phyloP scores from a whole-genome alignment of 2,329 filamentous ascomycete genomes.

The Phialophora tarda region DNA sequence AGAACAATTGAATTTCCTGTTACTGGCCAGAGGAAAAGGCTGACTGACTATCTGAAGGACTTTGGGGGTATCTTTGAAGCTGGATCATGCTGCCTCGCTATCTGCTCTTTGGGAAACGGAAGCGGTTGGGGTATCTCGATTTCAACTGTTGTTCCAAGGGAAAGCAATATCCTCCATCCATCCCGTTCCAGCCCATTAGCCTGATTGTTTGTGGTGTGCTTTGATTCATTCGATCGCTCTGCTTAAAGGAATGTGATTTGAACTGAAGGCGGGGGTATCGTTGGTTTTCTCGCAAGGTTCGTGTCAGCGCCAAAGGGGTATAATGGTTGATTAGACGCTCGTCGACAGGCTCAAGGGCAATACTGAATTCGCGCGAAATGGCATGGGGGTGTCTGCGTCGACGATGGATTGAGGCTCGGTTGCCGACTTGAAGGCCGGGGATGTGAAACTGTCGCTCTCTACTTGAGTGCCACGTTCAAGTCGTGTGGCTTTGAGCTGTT shows the following conservation, averaged over 20 bases:
- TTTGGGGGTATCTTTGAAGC: slow-evolving; percentile 33
- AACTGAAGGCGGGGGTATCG: slow-evolving; percentile 25
- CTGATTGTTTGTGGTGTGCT: slow-evolving; percentile 15
- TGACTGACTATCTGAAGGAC: slow-evolving; percentile 29
- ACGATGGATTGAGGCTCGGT: not conserved
- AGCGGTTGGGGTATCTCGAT: slow-evolving; percentile 31
- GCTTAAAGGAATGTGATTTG: slow-evolving; percentile 4
- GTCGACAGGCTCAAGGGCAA: slow-evolving; percentile 15
- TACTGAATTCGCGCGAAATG: not conserved
- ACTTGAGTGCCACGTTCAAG: not conserved
- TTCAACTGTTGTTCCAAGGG: slow-evolving; percentile 11
- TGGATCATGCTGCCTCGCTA: slow-evolving; percentile 24
- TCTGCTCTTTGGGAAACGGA: slow-evolving; percentile 14
- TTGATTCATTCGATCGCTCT: not conserved
- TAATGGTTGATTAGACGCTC: slow-evolving; percentile 34
- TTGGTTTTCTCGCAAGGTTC: slow-evolving; percentile 16
- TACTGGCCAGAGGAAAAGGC: slow-evolving; percentile 17
- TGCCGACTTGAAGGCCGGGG: not conserved
- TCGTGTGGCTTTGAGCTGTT: not conserved
- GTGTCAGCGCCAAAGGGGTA: slow-evolving; percentile 30
- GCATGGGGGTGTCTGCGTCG: not conserved
- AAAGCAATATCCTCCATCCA: slow-evolving; percentile 28
- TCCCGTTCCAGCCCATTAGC: slow-evolving; percentile 18
- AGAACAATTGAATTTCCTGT: slow-evolving; percentile 28
- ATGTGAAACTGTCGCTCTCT: not conserved